Base-by-base conservation (phyloP, 1,139 yeast species). In the Lodderomyces margitis region DNA sequence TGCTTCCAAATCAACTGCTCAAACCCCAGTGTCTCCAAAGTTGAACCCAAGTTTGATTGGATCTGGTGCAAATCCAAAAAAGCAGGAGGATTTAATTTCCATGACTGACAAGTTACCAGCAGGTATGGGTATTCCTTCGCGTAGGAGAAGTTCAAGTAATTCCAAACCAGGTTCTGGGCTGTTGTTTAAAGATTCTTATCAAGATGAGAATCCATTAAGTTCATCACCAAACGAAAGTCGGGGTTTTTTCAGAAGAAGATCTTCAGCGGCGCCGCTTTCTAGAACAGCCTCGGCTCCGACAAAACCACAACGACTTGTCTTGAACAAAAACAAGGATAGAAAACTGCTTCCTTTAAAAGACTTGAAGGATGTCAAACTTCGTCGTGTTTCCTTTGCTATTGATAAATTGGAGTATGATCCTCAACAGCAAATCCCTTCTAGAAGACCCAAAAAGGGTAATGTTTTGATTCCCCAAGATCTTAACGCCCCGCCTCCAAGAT, bases 341-440 rank as follows among this genome's bases (percentile, higher is more conserved):
- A 9, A 10, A 10, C 54, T 59, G 17, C 48, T 65, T 16, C 73
- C 74, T 1, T 53, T 76, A 11, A 67, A 67, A 36, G 76, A 71
- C 33, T 57, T 74, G 33, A 46, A 53, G 17, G 51, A 44, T 17
- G 57, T 64, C 4, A 64, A 67, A n/a, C 65, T 85, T 48, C 75
- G 75, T 51, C 62, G 94, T 44, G 97, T 91, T 3, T 73, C 80
- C 2, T 91, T 91, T 61, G 86, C 94, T 1, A 68, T 85, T 11
- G 83, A 85, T 47, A 75, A 81, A 46, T 72, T 88, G 39, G 65
- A 72, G 1, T 73, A 70, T 47, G 97, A 91, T 59, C 98, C 98
- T 1, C 97, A 96, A 31, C 98, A 91, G 57, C 97, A 89, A 59
- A 86, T 91, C 46, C 98, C 98, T 1, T 85, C 95, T 1, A 69